phyloP scores from a whole-genome alignment of 129 eudicot species.

The Ambrosia artemisiifolia region DNA sequence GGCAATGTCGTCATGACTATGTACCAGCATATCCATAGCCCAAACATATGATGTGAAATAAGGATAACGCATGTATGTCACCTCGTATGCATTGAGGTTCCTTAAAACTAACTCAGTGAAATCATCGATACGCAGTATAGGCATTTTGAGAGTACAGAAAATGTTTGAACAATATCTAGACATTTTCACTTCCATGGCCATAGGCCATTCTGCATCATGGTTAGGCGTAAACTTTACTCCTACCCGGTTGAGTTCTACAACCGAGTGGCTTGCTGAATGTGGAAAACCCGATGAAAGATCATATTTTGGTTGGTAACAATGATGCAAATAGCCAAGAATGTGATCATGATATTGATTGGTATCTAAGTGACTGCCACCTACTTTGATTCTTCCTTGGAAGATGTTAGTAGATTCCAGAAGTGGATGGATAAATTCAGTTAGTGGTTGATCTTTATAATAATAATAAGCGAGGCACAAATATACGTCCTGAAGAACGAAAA shows the following conservation, averaged over 20 bases:
- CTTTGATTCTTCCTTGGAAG: not conserved
- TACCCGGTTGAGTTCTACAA: not conserved
- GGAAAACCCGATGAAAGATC: not conserved
- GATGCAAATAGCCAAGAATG: conserved; percentile 13
- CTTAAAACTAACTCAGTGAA: conserved; percentile 7
- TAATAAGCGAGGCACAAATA: not conserved
- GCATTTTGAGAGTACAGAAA: conserved; percentile 1
- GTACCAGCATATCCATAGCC: not conserved
- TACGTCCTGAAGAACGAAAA: conserved; percentile 19
- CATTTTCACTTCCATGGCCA: not conserved
- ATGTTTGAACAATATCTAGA: not conserved
- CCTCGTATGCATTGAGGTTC: conserved; percentile 22
- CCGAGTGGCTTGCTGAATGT: not conserved
- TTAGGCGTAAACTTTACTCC: conserved; percentile 7
- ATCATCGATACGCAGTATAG: not conserved
- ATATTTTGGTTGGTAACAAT: not conserved
- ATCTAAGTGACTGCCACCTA: not conserved
- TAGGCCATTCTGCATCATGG: not conserved
- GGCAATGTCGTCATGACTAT: not conserved
- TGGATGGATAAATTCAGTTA: not conserved
- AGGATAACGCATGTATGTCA: not conserved
- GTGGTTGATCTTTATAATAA: not conserved
- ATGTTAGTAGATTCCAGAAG: not conserved
- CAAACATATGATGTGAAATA: conserved; percentile 14
- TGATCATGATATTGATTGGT: not conserved